phyloP scores from a whole-genome alignment of 2,329 filamentous ascomycete species.

The Tolypocladium cylindrosporum region DNA sequence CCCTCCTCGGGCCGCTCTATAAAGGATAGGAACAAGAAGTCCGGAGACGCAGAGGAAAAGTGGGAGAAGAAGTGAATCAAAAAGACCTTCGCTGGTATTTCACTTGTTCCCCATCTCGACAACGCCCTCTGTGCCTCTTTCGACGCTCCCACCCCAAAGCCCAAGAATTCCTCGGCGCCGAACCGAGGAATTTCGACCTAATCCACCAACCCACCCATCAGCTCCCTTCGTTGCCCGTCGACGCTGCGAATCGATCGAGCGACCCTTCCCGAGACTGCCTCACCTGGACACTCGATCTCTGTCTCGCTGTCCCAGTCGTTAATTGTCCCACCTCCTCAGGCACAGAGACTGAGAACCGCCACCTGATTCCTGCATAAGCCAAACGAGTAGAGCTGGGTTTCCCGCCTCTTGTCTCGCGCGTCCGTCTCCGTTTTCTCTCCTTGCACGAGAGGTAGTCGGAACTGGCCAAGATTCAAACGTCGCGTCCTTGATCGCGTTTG shows the following conservation, averaged over 20 bases:
- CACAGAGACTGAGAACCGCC: neutral
- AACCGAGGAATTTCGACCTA: conserved; percentile 30
- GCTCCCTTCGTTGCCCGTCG: conserved; percentile 15
- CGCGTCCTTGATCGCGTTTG: neutral
- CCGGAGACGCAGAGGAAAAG: conserved; percentile 14
- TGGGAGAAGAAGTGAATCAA: conserved; percentile 20
- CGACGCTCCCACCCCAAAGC: conserved; percentile 11
- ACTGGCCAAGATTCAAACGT: neutral
- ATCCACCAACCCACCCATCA: conserved; percentile 16
- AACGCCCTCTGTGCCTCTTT: conserved; percentile 8
- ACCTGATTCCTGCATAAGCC: neutral
- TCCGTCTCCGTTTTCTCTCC: neutral
- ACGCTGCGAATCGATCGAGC: conserved; percentile 14
- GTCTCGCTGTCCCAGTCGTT: neutral
- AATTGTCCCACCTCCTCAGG: conserved; percentile 9
- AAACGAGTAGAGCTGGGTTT: neutral
- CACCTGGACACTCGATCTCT: conserved; percentile 5
- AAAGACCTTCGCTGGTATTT: conserved; percentile 31
- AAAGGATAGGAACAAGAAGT: conserved; percentile 17
- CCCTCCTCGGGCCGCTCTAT: conserved; percentile 13
- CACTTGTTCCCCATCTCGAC: conserved; percentile 13
- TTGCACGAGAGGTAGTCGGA: neutral
- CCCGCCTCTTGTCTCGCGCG: neutral
- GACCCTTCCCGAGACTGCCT: conserved; percentile 25
- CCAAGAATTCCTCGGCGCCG: conserved; percentile 31